Base-by-base conservation (phyloP, 352 stramenopile genomes). In the Thalassiosira hispida region DNA sequence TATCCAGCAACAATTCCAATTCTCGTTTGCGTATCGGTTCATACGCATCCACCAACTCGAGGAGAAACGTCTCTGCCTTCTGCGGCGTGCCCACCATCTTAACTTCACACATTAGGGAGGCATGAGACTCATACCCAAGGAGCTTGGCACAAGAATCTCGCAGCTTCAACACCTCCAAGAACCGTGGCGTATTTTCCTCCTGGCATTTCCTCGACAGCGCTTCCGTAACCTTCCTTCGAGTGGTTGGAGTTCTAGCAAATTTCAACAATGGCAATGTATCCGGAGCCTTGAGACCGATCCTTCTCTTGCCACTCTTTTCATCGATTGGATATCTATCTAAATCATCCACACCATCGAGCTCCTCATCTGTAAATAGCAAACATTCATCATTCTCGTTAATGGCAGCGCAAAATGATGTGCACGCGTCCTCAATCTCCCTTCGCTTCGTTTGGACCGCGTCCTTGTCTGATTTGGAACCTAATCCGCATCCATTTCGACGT, bases 181-280 rank as follows among this genome's bases (percentile, higher is more conserved):
- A 76, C 18, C 63, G 18, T 29, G 40, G 14, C 22, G 53, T 57
- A 40, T 81, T 81, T 40, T 47, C 42, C 46, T 72, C 73, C 33
- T 69, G 63, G 35, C 73, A 81, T 11, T 71, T 67, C 42, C 27
- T 73, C 1, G 60, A 33, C 2, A 53, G 38, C 9, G 73, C 73
- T n/a, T 62, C 65, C n/a, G 27, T 18, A 3, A 76, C 65, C 0
- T 11, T 44, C 22, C 38, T 52, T 55, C 66, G 35, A 20, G 73
- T 78, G 14, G 33, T 20, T 3, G 44, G 4, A 25, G 51, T 49
- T 12, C 12, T n/a, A 20, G 63, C 62, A 44, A 69, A 69, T 60
- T 82, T 71, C 7, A 82, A 47, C 1, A 82, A 11, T 16, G 73
- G 73, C 2, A 77, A n/a, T 1, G 71, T 69, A 20, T 60, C 46